Conservation (phyloP, 2,329 filamentous ascomycete species). For the Pleochaeta shiraiana region DNA sequence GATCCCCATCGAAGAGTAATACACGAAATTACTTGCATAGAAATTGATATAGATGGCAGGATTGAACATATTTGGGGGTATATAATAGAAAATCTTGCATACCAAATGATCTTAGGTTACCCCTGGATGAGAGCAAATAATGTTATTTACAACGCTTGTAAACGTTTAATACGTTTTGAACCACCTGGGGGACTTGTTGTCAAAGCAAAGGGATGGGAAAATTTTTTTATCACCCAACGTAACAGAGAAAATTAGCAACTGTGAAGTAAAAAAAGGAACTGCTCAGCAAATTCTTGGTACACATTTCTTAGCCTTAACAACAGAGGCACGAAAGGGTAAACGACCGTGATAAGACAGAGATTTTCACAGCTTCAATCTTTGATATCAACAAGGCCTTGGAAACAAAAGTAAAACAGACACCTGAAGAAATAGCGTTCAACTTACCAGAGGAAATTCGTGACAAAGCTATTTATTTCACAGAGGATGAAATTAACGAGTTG, state of each 20-base stretch:
- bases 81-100: background rate
- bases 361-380: background rate
- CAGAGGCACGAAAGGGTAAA: background rate
- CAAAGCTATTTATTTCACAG: background rate
- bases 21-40: background rate
- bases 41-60: background rate
- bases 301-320: background rate
- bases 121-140: background rate
- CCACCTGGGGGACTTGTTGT: background rate
- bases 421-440: background rate
- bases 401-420: background rate
- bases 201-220: background rate
- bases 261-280: background rate
- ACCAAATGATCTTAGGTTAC: background rate
- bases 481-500: background rate
- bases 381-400: background rate
- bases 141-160: background rate
- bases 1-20: background rate
- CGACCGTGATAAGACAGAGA: background rate
- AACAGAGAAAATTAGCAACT: background rate
- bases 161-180: background rate
- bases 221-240: background rate
- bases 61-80: background rate
- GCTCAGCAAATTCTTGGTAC: background rate
- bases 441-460: background rate